These are phyloP conservation scores for Carallia pectinifolia DNA, from an alignment of 345 rosid genomes.

Conservation along the genomic window DNA sequence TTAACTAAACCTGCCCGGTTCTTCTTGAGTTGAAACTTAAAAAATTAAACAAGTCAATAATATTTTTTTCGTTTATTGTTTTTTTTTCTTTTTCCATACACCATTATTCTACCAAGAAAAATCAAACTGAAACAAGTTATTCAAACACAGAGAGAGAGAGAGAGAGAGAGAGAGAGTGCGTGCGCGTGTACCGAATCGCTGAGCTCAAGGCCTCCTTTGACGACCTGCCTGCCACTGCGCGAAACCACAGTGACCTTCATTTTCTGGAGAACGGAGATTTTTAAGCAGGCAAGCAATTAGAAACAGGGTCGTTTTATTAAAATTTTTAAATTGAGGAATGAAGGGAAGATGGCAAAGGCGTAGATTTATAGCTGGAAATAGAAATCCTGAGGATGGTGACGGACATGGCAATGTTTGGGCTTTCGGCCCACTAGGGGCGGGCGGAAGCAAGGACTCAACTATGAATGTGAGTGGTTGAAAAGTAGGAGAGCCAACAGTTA, in stretches of 20 bases:
- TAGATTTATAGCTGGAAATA: not conserved
- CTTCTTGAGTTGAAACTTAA: too few relatives aligned
- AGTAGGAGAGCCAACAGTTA: not conserved
- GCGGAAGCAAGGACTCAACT: not conserved
- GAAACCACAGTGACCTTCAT: slow-evolving; percentile 86
- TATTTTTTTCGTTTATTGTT: too few relatives aligned
- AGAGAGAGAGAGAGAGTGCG: too few relatives aligned
- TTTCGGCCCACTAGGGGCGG: not conserved
- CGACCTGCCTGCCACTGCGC: slow-evolving; percentile 80
- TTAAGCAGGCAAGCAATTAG: not conserved
- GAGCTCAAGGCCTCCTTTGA: slow-evolving; percentile 76
- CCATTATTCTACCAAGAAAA: slow-evolving; percentile 3
- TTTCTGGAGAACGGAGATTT: slow-evolving; percentile 2
- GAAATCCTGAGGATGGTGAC: not conserved
- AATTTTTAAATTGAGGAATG: too few relatives aligned
- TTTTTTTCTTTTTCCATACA: not conserved
- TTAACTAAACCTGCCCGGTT: not conserved
- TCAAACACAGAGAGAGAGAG: not conserved
- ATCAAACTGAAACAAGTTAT: slow-evolving; percentile 9
- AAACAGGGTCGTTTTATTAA: too few relatives aligned
- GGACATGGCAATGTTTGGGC: too few relatives aligned
- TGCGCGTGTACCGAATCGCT: slow-evolving; percentile 54
- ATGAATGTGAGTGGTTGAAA: not conserved
- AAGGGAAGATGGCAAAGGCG: too few relatives aligned
- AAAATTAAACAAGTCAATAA: too few relatives aligned